phyloP scores from a whole-genome alignment of 331 rosid genomes.

The Rosa hybrid region DNA sequence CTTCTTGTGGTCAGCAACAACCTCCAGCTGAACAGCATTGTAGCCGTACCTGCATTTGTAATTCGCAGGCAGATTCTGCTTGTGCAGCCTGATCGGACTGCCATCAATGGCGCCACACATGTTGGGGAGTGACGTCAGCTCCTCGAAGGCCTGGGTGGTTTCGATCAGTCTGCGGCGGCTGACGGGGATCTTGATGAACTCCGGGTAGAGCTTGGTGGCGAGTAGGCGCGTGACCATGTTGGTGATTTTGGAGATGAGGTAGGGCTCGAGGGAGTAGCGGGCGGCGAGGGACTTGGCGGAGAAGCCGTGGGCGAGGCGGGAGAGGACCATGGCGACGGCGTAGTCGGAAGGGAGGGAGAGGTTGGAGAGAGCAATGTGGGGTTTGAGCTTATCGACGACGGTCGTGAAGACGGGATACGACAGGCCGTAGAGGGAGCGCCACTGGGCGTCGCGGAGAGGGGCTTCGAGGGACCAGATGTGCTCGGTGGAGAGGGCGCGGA shows the following conservation, averaged over 20 bases:
- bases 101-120: slow-evolving; percentile 92
- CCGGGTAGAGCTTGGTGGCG: slow-evolving; percentile 83
- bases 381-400: slow-evolving; percentile 81
- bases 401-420: slow-evolving; percentile 89
- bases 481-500: slow-evolving; percentile 87
- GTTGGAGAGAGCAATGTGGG: slow-evolving; percentile 78
- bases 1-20: slow-evolving; percentile 80
- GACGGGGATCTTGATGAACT: slow-evolving; percentile 80
- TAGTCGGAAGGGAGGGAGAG: slow-evolving; percentile 87
- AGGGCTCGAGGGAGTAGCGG: slow-evolving; percentile 86
- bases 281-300: slow-evolving; percentile 66
- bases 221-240: slow-evolving; percentile 94
- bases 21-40: slow-evolving; percentile 71
- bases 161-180: slow-evolving; percentile 70
- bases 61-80: slow-evolving; percentile 30
- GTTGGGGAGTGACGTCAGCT: slow-evolving; percentile 82
- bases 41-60: slow-evolving; percentile 66
- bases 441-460: slow-evolving; percentile 86
- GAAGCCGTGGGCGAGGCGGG: slow-evolving; percentile 83
- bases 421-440: slow-evolving; percentile 90
- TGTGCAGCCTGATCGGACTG: slow-evolving; percentile 61
- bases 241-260: slow-evolving; percentile 87
- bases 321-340: slow-evolving; percentile 91
- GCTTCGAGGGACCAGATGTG: slow-evolving; percentile 97
- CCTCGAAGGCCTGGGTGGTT: slow-evolving; percentile 79